Percentiles rank a stretch among this genome's conserved stretches.
phyloP scores from a whole-genome alignment of 257 asterid species.

The Penstemon eatonii region DNA sequence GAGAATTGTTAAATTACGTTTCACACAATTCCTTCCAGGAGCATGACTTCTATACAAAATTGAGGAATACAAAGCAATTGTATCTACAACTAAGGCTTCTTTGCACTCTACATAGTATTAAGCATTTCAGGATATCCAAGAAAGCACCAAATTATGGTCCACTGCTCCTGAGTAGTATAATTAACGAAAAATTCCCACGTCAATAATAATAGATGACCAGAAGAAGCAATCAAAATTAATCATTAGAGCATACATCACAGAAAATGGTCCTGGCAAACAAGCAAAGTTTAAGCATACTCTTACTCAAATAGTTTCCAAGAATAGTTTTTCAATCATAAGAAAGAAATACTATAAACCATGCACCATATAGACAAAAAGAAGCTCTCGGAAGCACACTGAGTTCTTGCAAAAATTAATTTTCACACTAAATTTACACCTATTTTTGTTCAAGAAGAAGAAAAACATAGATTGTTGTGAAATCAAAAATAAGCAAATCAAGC shows the following conservation, averaged over 20 bases:
- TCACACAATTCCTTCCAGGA: constrained; percentile 34
- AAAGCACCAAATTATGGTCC: constrained; percentile 57
- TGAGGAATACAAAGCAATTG: constrained; percentile 41
- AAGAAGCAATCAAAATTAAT: constrained; percentile 18
- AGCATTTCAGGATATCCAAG: constrained; percentile 53
- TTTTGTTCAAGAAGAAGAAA: neutral
- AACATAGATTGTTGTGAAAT: neutral
- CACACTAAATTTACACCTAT: neutral
- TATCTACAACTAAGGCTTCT: constrained; percentile 51
- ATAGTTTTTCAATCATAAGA: neutral
- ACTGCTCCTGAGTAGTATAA: constrained; percentile 71
- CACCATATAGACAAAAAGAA: constrained; percentile 6
- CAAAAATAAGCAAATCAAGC: constrained; percentile 14
- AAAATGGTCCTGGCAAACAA: constrained; percentile 4
- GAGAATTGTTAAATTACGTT: constrained; percentile 28
- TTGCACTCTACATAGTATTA: constrained; percentile 46
- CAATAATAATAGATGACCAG: constrained; percentile 40
- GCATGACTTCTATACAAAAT: constrained; percentile 33
- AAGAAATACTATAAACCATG: neutral
- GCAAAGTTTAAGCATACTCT: neutral
- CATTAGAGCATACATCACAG: constrained; percentile 14
- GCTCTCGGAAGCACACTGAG: neutral
- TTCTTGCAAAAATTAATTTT: neutral
- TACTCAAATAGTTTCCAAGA: neutral
- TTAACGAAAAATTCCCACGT: constrained; percentile 49